Evolutionary conservation across 2,329 filamentous ascomycete species (phyloP).

Genomic region (Trichoderma simmonsii): DNA sequence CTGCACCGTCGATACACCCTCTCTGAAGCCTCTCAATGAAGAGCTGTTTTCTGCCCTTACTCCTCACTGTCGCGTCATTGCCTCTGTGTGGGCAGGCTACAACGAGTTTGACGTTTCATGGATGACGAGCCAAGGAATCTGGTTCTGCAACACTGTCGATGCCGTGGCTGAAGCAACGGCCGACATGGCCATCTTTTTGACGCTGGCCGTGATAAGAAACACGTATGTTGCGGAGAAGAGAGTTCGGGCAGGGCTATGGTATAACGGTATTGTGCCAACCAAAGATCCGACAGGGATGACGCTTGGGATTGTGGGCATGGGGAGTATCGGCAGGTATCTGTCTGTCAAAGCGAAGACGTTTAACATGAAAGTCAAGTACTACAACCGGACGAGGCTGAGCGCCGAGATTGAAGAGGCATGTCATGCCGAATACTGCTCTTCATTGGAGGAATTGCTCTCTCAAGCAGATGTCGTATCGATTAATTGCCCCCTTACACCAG

Average conservation of each 20-base stretch:
- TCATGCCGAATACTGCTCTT: slow-evolving; percentile 35
- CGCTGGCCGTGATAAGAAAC: slow-evolving; percentile 42
- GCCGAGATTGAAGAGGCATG: slow-evolving; percentile 35
- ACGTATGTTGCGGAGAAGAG: slow-evolving; percentile 39
- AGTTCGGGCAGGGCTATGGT: slow-evolving; percentile 39
- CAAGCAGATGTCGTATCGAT: slow-evolving; percentile 41
- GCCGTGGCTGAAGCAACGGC: slow-evolving; percentile 53
- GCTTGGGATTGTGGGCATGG: slow-evolving; percentile 49
- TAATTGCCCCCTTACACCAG: slow-evolving; percentile 39
- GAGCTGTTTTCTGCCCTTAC: slow-evolving; percentile 39
- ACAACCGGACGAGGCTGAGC: slow-evolving; percentile 38
- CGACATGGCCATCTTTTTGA: slow-evolving; percentile 43
- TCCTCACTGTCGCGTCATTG: slow-evolving; percentile 44
- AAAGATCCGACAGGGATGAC: slow-evolving; percentile 43
- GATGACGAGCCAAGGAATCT: slow-evolving; percentile 42
- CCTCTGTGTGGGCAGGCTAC: slow-evolving; percentile 46
- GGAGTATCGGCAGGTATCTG: slow-evolving; percentile 44
- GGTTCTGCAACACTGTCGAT: slow-evolving; percentile 53
- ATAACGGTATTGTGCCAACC: slow-evolving; percentile 32
- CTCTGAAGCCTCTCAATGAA: slow-evolving; percentile 49
- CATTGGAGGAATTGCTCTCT: slow-evolving; percentile 39
- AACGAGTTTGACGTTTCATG: slow-evolving; percentile 46
- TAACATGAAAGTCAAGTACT: slow-evolving; percentile 43
- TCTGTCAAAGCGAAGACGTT: slow-evolving; percentile 40
- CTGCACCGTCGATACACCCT: slow-evolving; percentile 47